These are phyloP conservation scores for Pseudocercospora cruenta DNA, from an alignment of 2,329 filamentous ascomycete species.

Conservation along the genomic window DNA sequence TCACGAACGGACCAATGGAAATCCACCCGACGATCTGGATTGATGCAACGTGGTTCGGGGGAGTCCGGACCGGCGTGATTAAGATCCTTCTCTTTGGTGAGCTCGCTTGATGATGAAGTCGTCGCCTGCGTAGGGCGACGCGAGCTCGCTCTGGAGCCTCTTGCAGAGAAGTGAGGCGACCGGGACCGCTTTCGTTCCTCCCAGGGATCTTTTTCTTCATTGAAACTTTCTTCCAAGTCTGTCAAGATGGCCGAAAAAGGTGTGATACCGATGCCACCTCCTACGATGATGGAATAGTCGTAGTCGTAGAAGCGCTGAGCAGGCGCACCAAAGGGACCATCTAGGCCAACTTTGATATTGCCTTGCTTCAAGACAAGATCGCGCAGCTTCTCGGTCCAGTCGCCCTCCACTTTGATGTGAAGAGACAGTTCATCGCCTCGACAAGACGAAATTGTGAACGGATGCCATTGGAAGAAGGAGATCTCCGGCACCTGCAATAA, in stretches of 20 bases:
- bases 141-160: neutral
- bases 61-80: neutral
- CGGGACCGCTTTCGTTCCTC: slow-evolving; percentile 11
- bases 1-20: slow-evolving; percentile 66
- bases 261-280: slow-evolving; percentile 61
- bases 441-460: slow-evolving; percentile 62
- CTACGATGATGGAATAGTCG: slow-evolving; percentile 59
- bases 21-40: slow-evolving; percentile 46
- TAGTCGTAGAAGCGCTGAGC: slow-evolving; percentile 64
- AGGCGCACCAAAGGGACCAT: slow-evolving; percentile 62
- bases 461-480: slow-evolving; percentile 62
- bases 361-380: slow-evolving; percentile 44
- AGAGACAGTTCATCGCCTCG: slow-evolving; percentile 57
- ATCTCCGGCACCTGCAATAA: slow-evolving; percentile 59
- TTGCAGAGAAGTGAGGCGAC: neutral
- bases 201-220: slow-evolving; percentile 31
- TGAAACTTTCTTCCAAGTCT: slow-evolving; percentile 52
- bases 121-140: neutral
- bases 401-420: slow-evolving; percentile 62
- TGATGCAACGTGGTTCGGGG: slow-evolving; percentile 10
- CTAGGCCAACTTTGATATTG: slow-evolving; percentile 57
- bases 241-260: slow-evolving; percentile 62
- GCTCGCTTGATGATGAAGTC: neutral
- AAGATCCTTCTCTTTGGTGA: neutral
- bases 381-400: slow-evolving; percentile 58